Evolutionary conservation across 164 flowering plant species (phyloP).

Genomic region (Annona squamosa): DNA sequence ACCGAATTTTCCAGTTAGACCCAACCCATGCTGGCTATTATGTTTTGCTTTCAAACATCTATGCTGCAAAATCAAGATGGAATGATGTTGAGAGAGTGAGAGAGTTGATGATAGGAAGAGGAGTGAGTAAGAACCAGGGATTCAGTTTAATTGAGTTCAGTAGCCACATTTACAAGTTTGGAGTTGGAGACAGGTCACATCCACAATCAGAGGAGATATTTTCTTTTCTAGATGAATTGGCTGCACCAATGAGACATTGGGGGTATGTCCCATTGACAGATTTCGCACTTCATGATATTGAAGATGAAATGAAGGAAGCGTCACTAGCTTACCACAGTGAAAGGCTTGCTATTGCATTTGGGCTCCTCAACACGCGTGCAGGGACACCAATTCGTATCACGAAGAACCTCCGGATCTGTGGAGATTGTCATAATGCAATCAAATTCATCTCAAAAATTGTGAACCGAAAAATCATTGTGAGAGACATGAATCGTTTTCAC

Average conservation of each 20-base stretch:
- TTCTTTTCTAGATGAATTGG: constrained; percentile 11
- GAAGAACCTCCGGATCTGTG: constrained; percentile 18
- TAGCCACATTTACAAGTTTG: constrained; percentile 11
- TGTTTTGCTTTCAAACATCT: constrained; percentile 17
- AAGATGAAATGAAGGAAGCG: constrained; percentile 15
- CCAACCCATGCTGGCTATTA: constrained; percentile 16
- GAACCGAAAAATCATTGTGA: constrained; percentile 13
- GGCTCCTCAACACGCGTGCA: constrained; percentile 3
- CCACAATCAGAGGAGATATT: constrained; percentile 13
- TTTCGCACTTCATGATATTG: constrained; percentile 18
- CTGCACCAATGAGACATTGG: constrained; percentile 5
- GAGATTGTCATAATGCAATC: constrained; percentile 18
- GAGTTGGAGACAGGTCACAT: constrained; percentile 14
- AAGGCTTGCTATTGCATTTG: constrained; percentile 16
- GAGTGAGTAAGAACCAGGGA: constrained; percentile 14
- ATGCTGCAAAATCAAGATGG: constrained; percentile 18
- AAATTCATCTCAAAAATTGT: constrained; percentile 16
- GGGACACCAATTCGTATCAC: constrained; percentile 16
- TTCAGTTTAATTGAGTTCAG: constrained; percentile 13
- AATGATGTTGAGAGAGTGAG: constrained; percentile 16
- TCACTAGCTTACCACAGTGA: constrained; percentile 16
- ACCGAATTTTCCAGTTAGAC: constrained; percentile 5
- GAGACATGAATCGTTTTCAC: constrained; percentile 19
- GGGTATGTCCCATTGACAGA: constrained; percentile 16
- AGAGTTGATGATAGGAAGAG: constrained; percentile 10